Evolutionary conservation across 1,284 basidiomycete genomes (phyloP).

Genomic region (Irpex rosettiformis): DNA sequence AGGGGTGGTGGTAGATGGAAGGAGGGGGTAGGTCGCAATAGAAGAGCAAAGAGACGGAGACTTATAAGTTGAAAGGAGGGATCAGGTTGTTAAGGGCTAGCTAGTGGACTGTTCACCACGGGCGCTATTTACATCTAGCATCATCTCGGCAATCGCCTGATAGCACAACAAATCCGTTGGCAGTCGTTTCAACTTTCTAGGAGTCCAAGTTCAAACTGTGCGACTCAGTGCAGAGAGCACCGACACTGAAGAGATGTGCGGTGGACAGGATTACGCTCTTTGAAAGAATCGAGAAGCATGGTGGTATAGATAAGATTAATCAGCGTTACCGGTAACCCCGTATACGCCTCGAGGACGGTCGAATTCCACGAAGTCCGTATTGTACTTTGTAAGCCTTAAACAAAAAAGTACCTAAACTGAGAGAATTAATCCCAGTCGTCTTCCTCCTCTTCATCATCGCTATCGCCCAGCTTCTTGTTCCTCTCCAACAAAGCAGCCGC

Average conservation of each 20-base stretch:
- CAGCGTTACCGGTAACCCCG: neutral
- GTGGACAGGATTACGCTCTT: neutral
- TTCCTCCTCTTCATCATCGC: slow-evolving; percentile 88
- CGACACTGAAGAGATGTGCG: no score
- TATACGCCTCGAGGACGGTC: neutral
- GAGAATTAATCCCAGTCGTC: slow-evolving; percentile 74
- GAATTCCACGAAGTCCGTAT: neutral
- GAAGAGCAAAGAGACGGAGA: slow-evolving; percentile 5
- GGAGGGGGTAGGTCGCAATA: neutral
- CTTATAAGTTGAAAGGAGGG: slow-evolving; percentile 14
- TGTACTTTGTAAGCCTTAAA: neutral
- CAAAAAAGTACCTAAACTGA: neutral
- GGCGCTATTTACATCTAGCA: slow-evolving; percentile 3
- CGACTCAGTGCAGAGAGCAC: no score
- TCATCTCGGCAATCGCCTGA: slow-evolving; percentile 27
- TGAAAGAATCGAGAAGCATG: neutral
- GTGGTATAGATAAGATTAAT: neutral
- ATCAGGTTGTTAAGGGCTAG: slow-evolving; percentile 17
- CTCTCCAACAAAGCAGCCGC: slow-evolving; percentile 70
- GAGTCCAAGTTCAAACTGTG: no score
- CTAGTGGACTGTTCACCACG: slow-evolving; percentile 11
- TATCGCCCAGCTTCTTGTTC: slow-evolving; percentile 89
- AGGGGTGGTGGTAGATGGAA: neutral
- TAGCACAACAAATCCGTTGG: neutral
- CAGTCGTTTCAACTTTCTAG: neutral